Evolutionary conservation across 306 rosid species (phyloP).

Genomic region (Quillaja saponaria): DNA sequence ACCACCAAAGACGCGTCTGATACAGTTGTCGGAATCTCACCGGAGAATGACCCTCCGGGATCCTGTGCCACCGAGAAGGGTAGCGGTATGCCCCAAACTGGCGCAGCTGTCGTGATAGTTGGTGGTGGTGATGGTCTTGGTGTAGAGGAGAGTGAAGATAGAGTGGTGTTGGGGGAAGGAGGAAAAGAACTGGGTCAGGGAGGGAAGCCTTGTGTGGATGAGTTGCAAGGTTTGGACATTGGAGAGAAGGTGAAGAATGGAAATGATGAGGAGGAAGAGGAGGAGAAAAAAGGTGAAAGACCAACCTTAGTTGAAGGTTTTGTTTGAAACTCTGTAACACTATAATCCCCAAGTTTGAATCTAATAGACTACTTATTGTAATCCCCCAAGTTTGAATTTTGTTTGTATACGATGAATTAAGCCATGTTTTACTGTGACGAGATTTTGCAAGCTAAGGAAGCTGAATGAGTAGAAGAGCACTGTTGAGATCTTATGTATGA

Average conservation of each 20-base stretch:
- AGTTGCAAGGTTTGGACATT: slow-evolving; percentile 51
- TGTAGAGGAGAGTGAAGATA: slow-evolving; percentile 26
- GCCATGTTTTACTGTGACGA: too few species aligned
- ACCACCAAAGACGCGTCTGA: slow-evolving; percentile 34
- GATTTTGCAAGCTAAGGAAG: too few species aligned
- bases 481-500: too few species aligned
- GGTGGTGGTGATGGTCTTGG: slow-evolving; percentile 25
- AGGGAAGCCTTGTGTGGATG: slow-evolving; percentile 61
- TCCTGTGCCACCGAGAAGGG: slow-evolving; percentile 48
- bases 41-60: slow-evolving; percentile 39
- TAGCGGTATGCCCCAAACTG: slow-evolving; percentile 12
- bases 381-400: too few species aligned
- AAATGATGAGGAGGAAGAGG: slow-evolving; percentile 11
- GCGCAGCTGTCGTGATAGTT: slow-evolving; percentile 41
- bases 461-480: too few species aligned
- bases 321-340: too few species aligned
- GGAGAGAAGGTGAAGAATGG: slow-evolving; percentile 37
- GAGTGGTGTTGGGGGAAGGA: slow-evolving; percentile 47
- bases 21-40: slow-evolving; percentile 31
- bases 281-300: slow-evolving; percentile 31
- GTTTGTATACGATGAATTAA: too few species aligned
- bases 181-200: slow-evolving; percentile 40
- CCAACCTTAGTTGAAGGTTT: slow-evolving; percentile 61
- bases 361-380: too few species aligned
- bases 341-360: too few species aligned